Evolutionary conservation across 768 basidiomycete species (phyloP).

Genomic region (Lenzites betulinus): DNA sequence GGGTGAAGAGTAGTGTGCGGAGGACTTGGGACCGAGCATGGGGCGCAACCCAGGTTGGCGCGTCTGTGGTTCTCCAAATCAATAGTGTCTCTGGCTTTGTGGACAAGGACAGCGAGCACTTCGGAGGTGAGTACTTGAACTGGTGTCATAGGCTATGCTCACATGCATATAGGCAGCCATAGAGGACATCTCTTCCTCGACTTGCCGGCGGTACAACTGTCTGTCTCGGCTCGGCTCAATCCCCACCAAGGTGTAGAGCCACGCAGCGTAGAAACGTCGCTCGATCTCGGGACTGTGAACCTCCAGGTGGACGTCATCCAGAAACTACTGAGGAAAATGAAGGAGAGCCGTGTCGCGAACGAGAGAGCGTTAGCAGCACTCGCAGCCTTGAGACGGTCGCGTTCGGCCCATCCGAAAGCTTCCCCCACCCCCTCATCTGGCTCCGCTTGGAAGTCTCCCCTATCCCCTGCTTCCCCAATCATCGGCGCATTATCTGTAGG

Average conservation of each 20-base stretch:
- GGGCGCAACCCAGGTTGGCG: slow-evolving; percentile 61
- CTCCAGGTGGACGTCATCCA: slow-evolving; percentile 47
- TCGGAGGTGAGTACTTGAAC: slow-evolving; percentile 9
- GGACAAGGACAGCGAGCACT: slow-evolving; percentile 6
- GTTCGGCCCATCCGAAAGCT: background rate
- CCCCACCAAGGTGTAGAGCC: slow-evolving; percentile 59
- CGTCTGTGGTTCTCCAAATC: slow-evolving; percentile 51
- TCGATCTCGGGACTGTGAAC: slow-evolving; percentile 49
- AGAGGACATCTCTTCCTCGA: slow-evolving; percentile 40
- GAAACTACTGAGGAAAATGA: slow-evolving; percentile 30
- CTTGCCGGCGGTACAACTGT: slow-evolving; percentile 49
- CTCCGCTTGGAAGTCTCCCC: slow-evolving; percentile 23
- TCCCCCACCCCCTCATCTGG: background rate
- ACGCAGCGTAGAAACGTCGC: slow-evolving; percentile 49
- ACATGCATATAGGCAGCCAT: slow-evolving; percentile 1
- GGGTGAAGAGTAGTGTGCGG: slow-evolving; percentile 58
- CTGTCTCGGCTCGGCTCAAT: slow-evolving; percentile 55
- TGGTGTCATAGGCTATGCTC: background rate
- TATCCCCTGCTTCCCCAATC: slow-evolving; percentile 29
- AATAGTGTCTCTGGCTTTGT: slow-evolving; percentile 44
- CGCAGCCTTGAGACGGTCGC: background rate
- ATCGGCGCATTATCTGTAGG: slow-evolving; percentile 40
- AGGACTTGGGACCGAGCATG: slow-evolving; percentile 71
- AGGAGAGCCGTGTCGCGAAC: background rate
- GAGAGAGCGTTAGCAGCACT: background rate